phyloP scores from a whole-genome alignment of 768 basidiomycete species.

The Grammothele lineata region DNA sequence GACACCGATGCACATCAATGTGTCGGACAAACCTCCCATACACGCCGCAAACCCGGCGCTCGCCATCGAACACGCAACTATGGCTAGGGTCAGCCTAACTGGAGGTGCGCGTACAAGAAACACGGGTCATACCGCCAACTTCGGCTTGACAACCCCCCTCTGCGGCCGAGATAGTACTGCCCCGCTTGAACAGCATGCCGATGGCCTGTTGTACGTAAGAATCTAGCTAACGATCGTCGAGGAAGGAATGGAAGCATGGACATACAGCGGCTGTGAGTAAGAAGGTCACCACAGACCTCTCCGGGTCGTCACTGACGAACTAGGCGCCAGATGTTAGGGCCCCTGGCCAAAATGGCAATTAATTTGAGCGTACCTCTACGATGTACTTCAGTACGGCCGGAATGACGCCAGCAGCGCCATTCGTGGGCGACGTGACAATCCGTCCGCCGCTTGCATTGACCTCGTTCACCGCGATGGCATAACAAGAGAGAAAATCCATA shows the following conservation, averaged over 20 bases:
- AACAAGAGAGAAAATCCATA: conserved; percentile 90
- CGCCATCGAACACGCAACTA: conserved; percentile 95
- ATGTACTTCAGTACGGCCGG: conserved; percentile 91
- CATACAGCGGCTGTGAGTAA: conserved; percentile 81
- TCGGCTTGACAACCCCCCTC: conserved; percentile 96
- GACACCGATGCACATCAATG: not conserved
- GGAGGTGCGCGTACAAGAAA: not conserved
- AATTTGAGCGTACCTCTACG: conserved; percentile 49
- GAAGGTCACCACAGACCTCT: conserved; percentile 86
- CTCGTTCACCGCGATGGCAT: conserved; percentile 94
- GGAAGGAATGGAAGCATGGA: conserved; percentile 18
- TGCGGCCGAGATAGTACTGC: conserved; percentile 94
- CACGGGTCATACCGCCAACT: conserved; percentile 67
- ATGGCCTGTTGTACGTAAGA: conserved; percentile 49
- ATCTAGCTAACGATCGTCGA: not conserved
- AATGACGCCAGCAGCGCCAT: conserved; percentile 92
- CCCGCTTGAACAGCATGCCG: conserved; percentile 95
- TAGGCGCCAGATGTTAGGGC: conserved; percentile 21
- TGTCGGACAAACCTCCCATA: conserved; percentile 75
- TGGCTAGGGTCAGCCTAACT: not conserved
- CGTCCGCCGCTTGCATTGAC: conserved; percentile 91
- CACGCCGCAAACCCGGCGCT: conserved; percentile 91
- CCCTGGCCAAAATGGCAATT: no score
- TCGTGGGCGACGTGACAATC: conserved; percentile 93
- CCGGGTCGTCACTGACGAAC: conserved; percentile 89